Base-by-base conservation (phyloP, 108 stramenopile genomes). In the Cylindrotheca fusiformis region DNA sequence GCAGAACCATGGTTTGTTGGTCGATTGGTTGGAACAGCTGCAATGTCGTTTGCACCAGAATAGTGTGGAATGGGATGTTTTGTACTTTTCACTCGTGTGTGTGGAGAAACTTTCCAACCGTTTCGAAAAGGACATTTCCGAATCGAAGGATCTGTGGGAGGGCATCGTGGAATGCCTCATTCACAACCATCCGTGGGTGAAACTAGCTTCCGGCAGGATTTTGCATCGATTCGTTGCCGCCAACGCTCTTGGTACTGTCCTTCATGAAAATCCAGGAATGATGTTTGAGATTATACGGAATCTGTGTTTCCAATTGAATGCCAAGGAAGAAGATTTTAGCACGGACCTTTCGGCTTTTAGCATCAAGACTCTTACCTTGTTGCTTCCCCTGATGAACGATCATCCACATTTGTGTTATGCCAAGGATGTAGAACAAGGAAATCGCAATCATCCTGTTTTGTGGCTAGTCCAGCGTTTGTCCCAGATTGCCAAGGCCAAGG, bases 391-490 rank as follows among this genome's bases (percentile, higher is more conserved):
- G 32, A 87, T 89, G 83, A 51, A 76, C 10, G 41, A 69, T 48
- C 69, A 75, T 52, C 90, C 89, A 12, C 28, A 75, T 21, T 49
- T 90, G 18, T 90, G 85, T 63, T 90, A 76, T 55, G 62, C 61
- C 18, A 64, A 36, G 8, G 70, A 86, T 27, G 4, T 52, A 51
- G 48, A 73, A 58, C 25, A 46, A 32, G 61, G 74, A 6, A 32
- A 51, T 24, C 53, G 59, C 27, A 22, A 63, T 30, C 51, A 90
- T 72, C 87, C 89, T 1, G 75, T 84, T 17, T 50, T 32, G 3
- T 89, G 87, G 90, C 52, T 91, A 3, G 60, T 94, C 68, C 78
- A 75, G 18, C 75, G 93, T 22, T 60, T 94, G 44, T 87, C 89
- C 0, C 73, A 87, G 44, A 91, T 89, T 52, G 89, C 90, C 30